Evolutionary conservation across 192 early-diverging fungal genomes (phyloP).

Genomic region (Funneliformis mosseae): DNA sequence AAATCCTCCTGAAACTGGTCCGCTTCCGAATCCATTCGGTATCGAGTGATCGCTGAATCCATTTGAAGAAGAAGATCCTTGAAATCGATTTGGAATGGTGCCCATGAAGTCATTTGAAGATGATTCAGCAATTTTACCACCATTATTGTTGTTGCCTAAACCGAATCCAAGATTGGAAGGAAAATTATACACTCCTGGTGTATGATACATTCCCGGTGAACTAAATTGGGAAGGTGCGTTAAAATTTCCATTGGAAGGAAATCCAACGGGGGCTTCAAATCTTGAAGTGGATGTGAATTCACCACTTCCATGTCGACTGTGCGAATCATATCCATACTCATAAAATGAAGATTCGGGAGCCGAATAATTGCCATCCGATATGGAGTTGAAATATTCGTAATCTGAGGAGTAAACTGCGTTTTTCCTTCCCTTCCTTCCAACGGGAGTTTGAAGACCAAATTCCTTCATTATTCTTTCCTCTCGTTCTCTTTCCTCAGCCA

Average conservation of each 20-base stretch:
- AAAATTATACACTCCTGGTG: neutral
- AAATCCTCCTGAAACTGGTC: neutral
- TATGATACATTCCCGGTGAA: neutral
- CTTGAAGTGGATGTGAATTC: neutral
- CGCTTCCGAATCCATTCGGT: neutral
- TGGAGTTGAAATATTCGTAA: slow-evolving; percentile 18
- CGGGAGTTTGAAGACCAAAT: slow-evolving; percentile 16
- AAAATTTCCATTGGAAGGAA: neutral
- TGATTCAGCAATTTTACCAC: neutral
- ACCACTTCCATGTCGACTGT: neutral
- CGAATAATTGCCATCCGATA: neutral
- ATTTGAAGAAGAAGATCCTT: neutral
- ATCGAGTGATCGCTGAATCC: neutral
- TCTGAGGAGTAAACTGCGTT: neutral
- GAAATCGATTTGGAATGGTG: neutral
- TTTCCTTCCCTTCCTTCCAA: neutral
- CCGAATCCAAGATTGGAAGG: neutral
- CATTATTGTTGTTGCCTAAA: too few relatives aligned
- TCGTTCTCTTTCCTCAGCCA: slow-evolving; percentile 29
- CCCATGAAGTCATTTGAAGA: neutral
- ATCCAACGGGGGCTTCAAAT: neutral
- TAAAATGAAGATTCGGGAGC: neutral
- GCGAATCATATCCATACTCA: neutral
- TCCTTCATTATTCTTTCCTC: slow-evolving; percentile 29
- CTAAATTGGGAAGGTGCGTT: neutral